These are phyloP conservation scores for Lithospermum erythrorhizon DNA, from an alignment of 257 asterid genomes.

Conservation along the genomic window DNA sequence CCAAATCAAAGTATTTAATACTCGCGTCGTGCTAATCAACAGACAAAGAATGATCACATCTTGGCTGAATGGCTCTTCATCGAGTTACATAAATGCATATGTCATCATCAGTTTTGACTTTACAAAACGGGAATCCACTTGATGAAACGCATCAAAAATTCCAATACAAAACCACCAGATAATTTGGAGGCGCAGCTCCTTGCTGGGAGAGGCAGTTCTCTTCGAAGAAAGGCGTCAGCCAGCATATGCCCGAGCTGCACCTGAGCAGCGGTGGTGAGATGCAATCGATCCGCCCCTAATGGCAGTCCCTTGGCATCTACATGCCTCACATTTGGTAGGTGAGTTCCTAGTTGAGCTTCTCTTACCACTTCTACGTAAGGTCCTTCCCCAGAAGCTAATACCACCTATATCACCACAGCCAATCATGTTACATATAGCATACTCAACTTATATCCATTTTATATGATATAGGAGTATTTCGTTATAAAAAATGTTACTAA, in stretches of 20 bases:
- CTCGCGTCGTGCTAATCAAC: too few species aligned
- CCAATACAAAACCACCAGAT: background rate
- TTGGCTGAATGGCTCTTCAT: too few species aligned
- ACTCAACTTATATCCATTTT: background rate
- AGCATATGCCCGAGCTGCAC: slow-evolving; percentile 27
- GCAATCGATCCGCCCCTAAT: slow-evolving; percentile 25
- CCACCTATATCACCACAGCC: slow-evolving; percentile 16
- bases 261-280: slow-evolving; percentile 23
- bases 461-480: too few species aligned
- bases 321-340: slow-evolving; percentile 17
- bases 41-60: too few species aligned
- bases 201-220: background rate
- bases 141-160: background rate
- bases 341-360: slow-evolving; percentile 22
- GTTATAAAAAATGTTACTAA: too few species aligned
- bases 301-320: slow-evolving; percentile 32
- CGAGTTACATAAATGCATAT: background rate
- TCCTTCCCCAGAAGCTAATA: slow-evolving; percentile 27
- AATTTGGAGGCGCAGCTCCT: background rate
- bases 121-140: background rate
- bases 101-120: background rate
- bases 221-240: slow-evolving; percentile 23
- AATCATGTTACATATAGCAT: background rate
- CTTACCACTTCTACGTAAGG: slow-evolving; percentile 18
- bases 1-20: too few species aligned